A percentile compares a stretch with the other conserved stretches of the same genome.
Conservation (phyloP, 805 yeast species). For the Wickerhamomyces hampshirensis region DNA sequence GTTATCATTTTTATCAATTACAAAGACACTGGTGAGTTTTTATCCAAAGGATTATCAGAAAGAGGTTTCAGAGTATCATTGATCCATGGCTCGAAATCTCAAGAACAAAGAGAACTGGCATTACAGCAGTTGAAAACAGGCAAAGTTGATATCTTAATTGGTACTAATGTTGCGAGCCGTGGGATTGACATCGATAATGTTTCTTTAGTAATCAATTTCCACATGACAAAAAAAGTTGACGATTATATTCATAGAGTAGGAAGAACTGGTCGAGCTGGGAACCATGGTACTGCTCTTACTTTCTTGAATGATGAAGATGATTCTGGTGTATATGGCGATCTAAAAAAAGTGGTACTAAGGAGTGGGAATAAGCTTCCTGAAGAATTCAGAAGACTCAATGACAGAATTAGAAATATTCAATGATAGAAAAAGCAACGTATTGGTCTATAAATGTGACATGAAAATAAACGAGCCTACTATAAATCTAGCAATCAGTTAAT, state of each 20-base stretch:
- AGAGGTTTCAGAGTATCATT: constrained; percentile 49
- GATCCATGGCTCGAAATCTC: constrained; percentile 85
- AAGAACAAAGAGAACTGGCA: constrained; percentile 80
- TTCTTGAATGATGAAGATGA: constrained; percentile 74
- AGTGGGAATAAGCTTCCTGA: constrained; percentile 21
- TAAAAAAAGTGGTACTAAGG: constrained; percentile 18
- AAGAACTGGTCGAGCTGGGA: constrained; percentile 95
- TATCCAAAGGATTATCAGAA: constrained; percentile 46
- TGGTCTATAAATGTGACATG: too few relatives aligned
- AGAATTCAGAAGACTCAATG: constrained; percentile 15
- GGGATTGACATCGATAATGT: constrained; percentile 92
- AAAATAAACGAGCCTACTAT: too few relatives aligned
- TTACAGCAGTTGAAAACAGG: constrained; percentile 54
- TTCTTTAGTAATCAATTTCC: constrained; percentile 79
- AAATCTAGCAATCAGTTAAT: too few relatives aligned
- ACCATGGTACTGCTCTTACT: constrained; percentile 68
- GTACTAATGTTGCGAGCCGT: constrained; percentile 94
- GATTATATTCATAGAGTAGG: constrained; percentile 92
- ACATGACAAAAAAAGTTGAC: constrained; percentile 73
- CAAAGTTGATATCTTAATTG: constrained; percentile 61
- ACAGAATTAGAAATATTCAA: constrained; percentile 8
- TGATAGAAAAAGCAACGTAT: neutral
- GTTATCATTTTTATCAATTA: constrained; percentile 80
- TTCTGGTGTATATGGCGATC: constrained; percentile 28
- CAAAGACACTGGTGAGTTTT: constrained; percentile 64